A percentile compares a stretch with the other conserved stretches of the same genome.
phyloP scores from a whole-genome alignment of 176 grass and related monocot genomes.

The Oryza meyeriana region DNA sequence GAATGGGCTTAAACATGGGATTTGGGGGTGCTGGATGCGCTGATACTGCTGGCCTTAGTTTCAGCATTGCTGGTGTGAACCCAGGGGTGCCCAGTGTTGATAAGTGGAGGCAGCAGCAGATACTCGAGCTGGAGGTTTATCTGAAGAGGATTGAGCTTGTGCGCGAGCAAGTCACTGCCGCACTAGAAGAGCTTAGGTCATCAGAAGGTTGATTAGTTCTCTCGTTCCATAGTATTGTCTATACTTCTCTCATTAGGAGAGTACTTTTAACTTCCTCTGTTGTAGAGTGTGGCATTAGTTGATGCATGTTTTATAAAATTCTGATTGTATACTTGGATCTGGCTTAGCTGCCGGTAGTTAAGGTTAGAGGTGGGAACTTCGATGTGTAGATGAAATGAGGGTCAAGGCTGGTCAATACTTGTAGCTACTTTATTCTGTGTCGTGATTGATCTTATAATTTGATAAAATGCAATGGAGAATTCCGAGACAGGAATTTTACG shows the following conservation, averaged over 20 bases:
- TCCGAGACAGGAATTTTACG: not conserved
- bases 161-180: conserved; percentile 54
- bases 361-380: conserved; percentile 20
- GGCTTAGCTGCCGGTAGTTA: conserved; percentile 18
- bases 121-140: conserved; percentile 87
- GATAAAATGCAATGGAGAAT: not conserved
- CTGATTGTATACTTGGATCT: conserved; percentile 22
- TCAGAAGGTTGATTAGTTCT: conserved; percentile 31
- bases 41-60: conserved; percentile 24
- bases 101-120: conserved; percentile 80
- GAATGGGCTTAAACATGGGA: conserved; percentile 39
- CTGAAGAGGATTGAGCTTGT: conserved; percentile 78
- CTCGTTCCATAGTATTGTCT: not conserved
- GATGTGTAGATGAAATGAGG: conserved; percentile 30
- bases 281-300: not conserved
- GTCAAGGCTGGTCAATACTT: not conserved
- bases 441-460: not conserved
- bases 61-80: conserved; percentile 12
- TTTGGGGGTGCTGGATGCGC: conserved; percentile 19
- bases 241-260: not conserved
- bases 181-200: conserved; percentile 59
- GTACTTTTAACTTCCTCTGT: not conserved
- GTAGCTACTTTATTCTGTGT: not conserved
- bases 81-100: conserved; percentile 27
- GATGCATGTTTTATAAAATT: conserved; percentile 2